Conservation (phyloP, 371 early-diverging fungal species). For the Actinomucor elegans region DNA sequence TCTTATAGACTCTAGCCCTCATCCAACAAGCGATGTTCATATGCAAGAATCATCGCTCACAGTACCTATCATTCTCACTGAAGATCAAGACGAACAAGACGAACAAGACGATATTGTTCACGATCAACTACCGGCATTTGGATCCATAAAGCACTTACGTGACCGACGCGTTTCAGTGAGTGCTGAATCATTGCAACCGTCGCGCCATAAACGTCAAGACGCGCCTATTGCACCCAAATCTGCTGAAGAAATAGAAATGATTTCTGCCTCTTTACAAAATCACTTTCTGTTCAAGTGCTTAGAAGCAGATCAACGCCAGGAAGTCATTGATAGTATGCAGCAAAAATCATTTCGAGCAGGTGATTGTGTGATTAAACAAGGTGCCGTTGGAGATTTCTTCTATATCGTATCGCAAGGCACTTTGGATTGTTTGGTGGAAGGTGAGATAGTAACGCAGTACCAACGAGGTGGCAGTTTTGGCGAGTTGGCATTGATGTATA, state of each 20-base stretch:
- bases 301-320: conserved; percentile 52
- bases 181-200: conserved; percentile 93
- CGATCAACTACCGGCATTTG: conserved; percentile 9
- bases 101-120: conserved; percentile 23
- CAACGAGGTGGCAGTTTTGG: conserved; percentile 91
- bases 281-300: conserved; percentile 88
- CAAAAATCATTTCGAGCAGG: conserved; percentile 76
- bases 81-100: conserved; percentile 5
- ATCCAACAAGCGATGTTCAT: background rate
- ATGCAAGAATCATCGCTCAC: conserved; percentile 9
- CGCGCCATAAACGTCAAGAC: too few species aligned
- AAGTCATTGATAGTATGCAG: conserved; percentile 61
- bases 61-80: conserved; percentile 4
- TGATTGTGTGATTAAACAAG: conserved; percentile 87
- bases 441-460: conserved; percentile 72
- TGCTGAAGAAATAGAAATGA: conserved; percentile 63
- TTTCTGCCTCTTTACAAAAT: conserved; percentile 61
- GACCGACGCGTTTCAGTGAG: conserved; percentile 90
- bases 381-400: conserved; percentile 94
- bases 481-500: conserved; percentile 97
- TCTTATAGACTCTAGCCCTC: background rate
- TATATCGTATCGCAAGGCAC: conserved; percentile 93
- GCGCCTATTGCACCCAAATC: too few species aligned
- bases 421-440: conserved; percentile 83
- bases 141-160: conserved; percentile 16